Evolutionary conservation across 164 flowering plant species (phyloP), one percentile per base, ranked within the genome.

Genomic region (Piper betle): DNA sequence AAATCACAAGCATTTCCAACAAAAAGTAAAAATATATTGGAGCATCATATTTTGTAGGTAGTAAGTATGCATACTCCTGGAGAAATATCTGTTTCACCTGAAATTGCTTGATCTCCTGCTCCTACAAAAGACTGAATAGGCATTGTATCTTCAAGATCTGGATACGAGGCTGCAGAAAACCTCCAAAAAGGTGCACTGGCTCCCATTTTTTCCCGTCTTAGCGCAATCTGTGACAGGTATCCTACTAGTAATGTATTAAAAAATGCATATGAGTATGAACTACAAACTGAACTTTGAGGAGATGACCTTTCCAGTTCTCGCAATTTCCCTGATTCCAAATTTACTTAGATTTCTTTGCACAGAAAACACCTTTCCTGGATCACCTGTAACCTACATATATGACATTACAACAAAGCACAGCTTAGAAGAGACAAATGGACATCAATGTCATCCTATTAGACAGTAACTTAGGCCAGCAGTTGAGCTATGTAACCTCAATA

Each of bases 331-430:
- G 67, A 94, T 83, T 42, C 97, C 96, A 75, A 88, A 91, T 77
- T 91, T 94, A 46, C 73, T 73, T 37, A 94, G 72, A 65, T 87
- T 88, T 69, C 88, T 83, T 60, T 74, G 78, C 9, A 88, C 78
- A 59, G 97, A 93, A 68, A 66, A 87, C 76, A 91, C 81, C 79
- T 94, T 94, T 41, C 99, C 99, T n/a, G 99, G 99, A 75, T 94
- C 99, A 70, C 99, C 99, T 65, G 99, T 94, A 40, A 94, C 93
- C 99, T 94, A 63, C 57, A 59, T 52, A 58, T 57, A 61, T 40
- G 38, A 52, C 42, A 69, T 38, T 6, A 33, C 57, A 65, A 52
- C 3, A 52, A 20, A 62, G 4, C 42, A 52, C 8, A 39, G 13
- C 17, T 62, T 17, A 52, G 17, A 61, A 25, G 15, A 43, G 7